A percentile compares a stretch with the other conserved stretches of the same genome.
Evolutionary conservation across 495 filamentous ascomycete species (phyloP).

Genomic region (Cudoniella acicularis): DNA sequence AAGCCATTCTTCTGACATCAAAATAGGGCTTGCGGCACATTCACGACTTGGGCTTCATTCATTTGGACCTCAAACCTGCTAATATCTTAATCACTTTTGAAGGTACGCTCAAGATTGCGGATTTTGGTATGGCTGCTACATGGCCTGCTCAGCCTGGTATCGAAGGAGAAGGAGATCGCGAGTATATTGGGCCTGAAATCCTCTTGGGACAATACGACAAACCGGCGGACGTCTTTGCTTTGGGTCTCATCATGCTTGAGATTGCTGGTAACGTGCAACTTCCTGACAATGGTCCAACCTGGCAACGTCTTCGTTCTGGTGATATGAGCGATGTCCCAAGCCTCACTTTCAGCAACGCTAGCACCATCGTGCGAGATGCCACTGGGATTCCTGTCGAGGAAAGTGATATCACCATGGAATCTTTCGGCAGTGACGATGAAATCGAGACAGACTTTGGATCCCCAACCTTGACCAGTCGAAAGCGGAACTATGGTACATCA

Average conservation of each 20-base stretch:
- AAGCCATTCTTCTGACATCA: conserved; percentile 3
- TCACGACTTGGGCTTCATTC: conserved; percentile 82
- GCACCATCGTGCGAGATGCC: conserved; percentile 66
- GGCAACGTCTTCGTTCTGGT: conserved; percentile 81
- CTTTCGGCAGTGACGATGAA: conserved; percentile 32
- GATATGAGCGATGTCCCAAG: conserved; percentile 83
- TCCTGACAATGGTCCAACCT: conserved; percentile 85
- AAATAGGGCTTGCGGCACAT: conserved; percentile 81
- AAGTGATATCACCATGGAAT: conserved; percentile 32
- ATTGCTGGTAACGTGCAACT: conserved; percentile 87
- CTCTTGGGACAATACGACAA: conserved; percentile 80
- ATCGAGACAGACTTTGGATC: conserved; percentile 25
- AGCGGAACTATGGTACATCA: conserved; percentile 16
- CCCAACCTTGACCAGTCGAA: conserved; percentile 26
- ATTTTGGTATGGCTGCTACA: conserved; percentile 87
- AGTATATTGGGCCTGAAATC: conserved; percentile 93
- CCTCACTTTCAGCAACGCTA: conserved; percentile 72
- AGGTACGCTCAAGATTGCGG: conserved; percentile 88
- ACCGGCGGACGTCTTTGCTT: conserved; percentile 86
- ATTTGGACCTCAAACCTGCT: conserved; percentile 92
- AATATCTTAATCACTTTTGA: conserved; percentile 91
- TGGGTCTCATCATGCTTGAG: conserved; percentile 91
- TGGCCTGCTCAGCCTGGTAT: conserved; percentile 73
- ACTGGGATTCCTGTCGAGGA: conserved; percentile 58
- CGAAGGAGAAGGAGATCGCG: conserved; percentile 90